Conservation (phyloP, 768 basidiomycete genomes). For the Russula olivacea region DNA sequence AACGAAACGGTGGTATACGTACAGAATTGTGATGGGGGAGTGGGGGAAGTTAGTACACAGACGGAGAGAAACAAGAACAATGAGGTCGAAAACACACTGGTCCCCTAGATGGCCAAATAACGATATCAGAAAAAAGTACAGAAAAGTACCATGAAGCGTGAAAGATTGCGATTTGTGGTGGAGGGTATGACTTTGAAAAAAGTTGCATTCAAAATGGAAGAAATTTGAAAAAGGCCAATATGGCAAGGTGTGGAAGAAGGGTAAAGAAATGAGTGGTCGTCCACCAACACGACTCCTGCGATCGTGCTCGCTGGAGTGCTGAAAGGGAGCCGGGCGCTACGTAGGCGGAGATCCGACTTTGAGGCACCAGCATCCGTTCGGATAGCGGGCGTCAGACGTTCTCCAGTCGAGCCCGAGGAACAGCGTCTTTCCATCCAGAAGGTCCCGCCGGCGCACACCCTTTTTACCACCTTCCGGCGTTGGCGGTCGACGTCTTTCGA, state of each 20-base stretch:
- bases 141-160: slow-evolving; percentile 1
- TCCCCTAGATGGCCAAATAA: slow-evolving; percentile 22
- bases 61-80: background rate
- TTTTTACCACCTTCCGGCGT: slow-evolving; percentile 30
- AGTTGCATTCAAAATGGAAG: background rate
- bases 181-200: slow-evolving; percentile 5
- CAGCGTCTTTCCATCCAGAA: slow-evolving; percentile 45
- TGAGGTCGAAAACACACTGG: slow-evolving; percentile 10
- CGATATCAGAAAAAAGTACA: slow-evolving; percentile 6
- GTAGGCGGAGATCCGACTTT: slow-evolving; percentile 10
- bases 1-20: slow-evolving; percentile 2
- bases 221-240: background rate
- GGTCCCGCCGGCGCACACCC: slow-evolving; percentile 53
- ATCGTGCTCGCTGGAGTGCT: background rate
- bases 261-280: background rate
- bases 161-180: background rate
- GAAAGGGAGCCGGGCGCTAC: background rate
- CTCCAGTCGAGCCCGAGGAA: slow-evolving; percentile 43
- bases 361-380: slow-evolving; percentile 25
- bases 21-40: background rate
- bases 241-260: background rate
- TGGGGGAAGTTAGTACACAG: background rate
- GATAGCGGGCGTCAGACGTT: slow-evolving; percentile 12
- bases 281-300: background rate
- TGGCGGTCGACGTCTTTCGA: slow-evolving; percentile 39